Evolutionary conservation across 805 yeast species (phyloP), one percentile per base, ranked within the genome.

Genomic region (Hemisphaericaspora nanyangensis): DNA sequence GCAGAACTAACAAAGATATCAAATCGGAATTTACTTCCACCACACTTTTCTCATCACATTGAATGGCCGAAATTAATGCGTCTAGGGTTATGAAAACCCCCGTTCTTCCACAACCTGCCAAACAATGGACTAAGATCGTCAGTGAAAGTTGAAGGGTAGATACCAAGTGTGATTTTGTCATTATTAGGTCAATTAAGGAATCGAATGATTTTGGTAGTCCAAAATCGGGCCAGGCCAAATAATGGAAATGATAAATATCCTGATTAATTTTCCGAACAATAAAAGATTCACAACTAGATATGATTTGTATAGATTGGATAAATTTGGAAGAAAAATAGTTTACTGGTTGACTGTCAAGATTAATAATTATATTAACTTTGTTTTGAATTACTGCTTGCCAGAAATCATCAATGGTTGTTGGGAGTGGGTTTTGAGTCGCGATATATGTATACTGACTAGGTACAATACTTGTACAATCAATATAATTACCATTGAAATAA

Each of bases 101-200:
- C 0, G 81, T 73, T 46, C 82, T 61, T 10, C 82, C 82, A 44
- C 80, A 78, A 0, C 82, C 82, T 0, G 82, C 82, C 1, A 80
- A 74, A 45, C 82, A 77, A 51, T 77, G 82, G 6, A 73, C 77
- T 22, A 74, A 48, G 4, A 53, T 38, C 19, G 42, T 40, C 3
- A 44, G 33, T 4, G 34, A 42, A 27, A 63, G 40, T n/a, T 55
- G 43, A 5, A 8, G 26, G 8, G 11, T 3, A 8, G 8, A 8
- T 8, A 8, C 12, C 8, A 22, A 8, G 17, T 33, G 25, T 5
- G 16, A 20, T 10, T 13, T 10, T 12, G 10, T 8, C 6, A 15
- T 11, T 29, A 68, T 65, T 42, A 70, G 52, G 6, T 54, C 45
- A 11, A 70, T 33, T 24, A 70, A 52, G 1, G 63, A 52, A 7